Base-by-base conservation (phyloP, 2,329 filamentous ascomycete species). In the Fusarium dimerum region DNA sequence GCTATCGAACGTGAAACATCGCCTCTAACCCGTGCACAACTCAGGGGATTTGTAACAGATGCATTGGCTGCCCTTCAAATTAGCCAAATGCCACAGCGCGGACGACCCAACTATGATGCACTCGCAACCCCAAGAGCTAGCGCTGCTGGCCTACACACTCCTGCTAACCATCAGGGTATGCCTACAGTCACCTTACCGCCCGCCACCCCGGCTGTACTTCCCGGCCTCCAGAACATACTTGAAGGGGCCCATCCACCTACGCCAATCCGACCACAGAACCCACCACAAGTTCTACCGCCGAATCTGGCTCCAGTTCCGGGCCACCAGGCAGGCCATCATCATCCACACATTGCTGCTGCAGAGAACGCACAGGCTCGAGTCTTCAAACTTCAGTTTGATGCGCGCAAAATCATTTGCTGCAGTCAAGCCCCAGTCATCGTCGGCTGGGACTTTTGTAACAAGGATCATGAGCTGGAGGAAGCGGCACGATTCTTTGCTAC, bases 361-460 rank as follows among this genome's bases (percentile, higher is more conserved):
- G 80, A 83, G 56, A 72, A 75, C 32, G 77, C 75, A 49, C 75
- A 78, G 11, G 76, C 79, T 8, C 75, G 94, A 20, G 89, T 99
- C 3, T 99, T 97, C 78, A 99, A 99, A 73, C 78, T 97, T 36
- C 94, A 99, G 70, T 99, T 97, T 62, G 94, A 99, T 68, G 90
- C 92, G 1, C 83, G 92, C 18, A 86, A 92, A 63, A 95, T 99
- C 61, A 88, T 99, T 49, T 97, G 92, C 75, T 97, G 93, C 69
- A 94, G 89, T 59, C 92, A 97, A 70, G 91, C 94, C 51, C 87
- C 87, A 39, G 85, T 88, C 15, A 97, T 99, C 66, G 91, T 97
- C 1, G 94, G 92, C 0, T 99, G 94, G 94, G 94, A 99, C 71
- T 99, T 97, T 78, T 94, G 92, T 53, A 90, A 92, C 61, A 88